Percentiles rank a stretch among this genome's conserved stretches.
Conservation (phyloP, 768 basidiomycete genomes). For the Gelatoporia subvermispora region DNA sequence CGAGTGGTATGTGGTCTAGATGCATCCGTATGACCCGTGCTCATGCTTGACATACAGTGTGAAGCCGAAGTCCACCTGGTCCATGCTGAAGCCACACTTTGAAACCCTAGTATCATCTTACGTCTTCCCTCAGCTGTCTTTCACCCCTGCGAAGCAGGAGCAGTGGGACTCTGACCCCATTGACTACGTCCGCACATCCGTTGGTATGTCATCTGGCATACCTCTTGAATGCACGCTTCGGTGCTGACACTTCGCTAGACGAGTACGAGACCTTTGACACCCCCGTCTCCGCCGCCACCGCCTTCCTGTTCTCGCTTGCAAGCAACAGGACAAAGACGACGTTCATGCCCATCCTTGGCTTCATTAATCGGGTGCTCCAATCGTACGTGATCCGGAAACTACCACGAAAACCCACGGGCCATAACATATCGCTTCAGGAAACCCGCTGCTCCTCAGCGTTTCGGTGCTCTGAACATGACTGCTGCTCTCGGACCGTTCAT, state of each 20-base stretch:
- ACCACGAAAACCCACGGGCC: background rate
- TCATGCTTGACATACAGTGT: constrained; percentile 43
- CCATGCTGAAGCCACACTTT: constrained; percentile 79
- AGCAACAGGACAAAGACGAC: constrained; percentile 77
- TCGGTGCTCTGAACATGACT: constrained; percentile 83
- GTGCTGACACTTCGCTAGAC: constrained; percentile 38
- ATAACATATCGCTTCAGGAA: constrained; percentile 30
- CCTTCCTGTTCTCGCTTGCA: constrained; percentile 75
- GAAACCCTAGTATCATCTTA: constrained; percentile 74
- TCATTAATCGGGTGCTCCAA: constrained; percentile 70
- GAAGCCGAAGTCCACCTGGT: constrained; percentile 92
- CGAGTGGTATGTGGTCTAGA: constrained; percentile 57
- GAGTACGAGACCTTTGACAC: constrained; percentile 78
- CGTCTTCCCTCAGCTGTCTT: constrained; percentile 83
- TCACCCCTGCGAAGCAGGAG: constrained; percentile 60
- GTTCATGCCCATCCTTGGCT: constrained; percentile 73
- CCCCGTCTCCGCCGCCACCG: constrained; percentile 73
- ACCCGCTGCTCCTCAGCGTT: constrained; percentile 60
- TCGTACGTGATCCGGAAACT: too few species aligned
- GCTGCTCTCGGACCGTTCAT: constrained; percentile 72
- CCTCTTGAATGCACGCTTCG: background rate
- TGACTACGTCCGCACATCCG: constrained; percentile 71
- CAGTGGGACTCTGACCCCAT: constrained; percentile 81
- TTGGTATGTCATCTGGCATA: constrained; percentile 45
- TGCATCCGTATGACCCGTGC: background rate